Evolutionary conservation across 768 basidiomycete genomes (phyloP), one percentile per base, ranked within the genome.

Genomic region (Roridomyces roridus): DNA sequence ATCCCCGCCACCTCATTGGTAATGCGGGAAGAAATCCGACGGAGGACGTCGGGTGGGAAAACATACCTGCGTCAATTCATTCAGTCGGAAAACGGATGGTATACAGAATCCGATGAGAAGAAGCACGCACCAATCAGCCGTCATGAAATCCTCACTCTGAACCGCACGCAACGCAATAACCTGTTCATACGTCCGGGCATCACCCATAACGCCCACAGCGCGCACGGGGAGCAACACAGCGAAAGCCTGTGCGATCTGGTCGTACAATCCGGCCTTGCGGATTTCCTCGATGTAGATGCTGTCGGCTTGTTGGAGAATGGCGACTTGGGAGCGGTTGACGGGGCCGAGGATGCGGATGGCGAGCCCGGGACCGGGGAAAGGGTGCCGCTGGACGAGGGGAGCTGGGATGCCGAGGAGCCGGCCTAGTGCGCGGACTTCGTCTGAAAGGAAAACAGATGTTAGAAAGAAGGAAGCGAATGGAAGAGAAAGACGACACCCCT

Each of bases 141-240:
- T 99, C 97, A 99, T 99, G 70, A 99, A 99, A 72, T 99, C 97
- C 70, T 98, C 96, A n/a, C 95, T 88, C 69, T 92, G 89, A 9
- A 98, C 96, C 3, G 97, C 97, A 46, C 97, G 86, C 49, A 99
- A 80, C 1, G 94, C 92, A 55, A 98, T 93, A 45, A 99, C 96
- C 87, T 91, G 25, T 24, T 98, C 95, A 65, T 98, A 98, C 11
- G 97, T 99, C 71, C 97, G 82, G 65, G 85, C 84, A 74, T 99
- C 97, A 29, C 97, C 97, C 87, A 96, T 95, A 14, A 98, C 97
- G 55, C 97, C 97, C 36, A 99, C 97, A 9, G 96, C 97, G 67
- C 88, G 91, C 29, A 99, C 96, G 20, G 97, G 97, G n/a, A 85
- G 66, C 1, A 99, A 81, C 1, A 98, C 96, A 5, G 95, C 96